These are phyloP conservation scores for Phytopythium delawarense DNA, from an alignment of 352 stramenopile species.

Conservation along the genomic window DNA sequence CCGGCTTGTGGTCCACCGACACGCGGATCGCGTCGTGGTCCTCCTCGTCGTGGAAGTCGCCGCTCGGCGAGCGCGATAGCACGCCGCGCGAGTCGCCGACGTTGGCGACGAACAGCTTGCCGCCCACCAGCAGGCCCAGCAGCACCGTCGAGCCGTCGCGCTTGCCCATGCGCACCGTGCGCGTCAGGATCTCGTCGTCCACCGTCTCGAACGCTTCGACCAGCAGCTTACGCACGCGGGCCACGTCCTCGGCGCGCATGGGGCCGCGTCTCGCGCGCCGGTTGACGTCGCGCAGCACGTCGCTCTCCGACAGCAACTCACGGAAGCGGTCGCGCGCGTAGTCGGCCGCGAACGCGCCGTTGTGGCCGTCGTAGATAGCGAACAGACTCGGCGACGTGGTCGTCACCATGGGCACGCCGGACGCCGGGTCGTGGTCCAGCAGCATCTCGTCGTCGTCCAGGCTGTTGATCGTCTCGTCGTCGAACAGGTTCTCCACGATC, in stretches of 20 bases:
- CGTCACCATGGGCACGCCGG: neutral
- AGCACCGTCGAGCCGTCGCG: conserved; percentile 73
- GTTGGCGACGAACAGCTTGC: conserved; percentile 79
- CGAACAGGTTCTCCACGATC: conserved; percentile 55
- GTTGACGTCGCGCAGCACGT: conserved; percentile 45
- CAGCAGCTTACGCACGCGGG: conserved; percentile 43
- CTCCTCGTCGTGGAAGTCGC: conserved; percentile 16
- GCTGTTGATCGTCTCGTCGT: conserved; percentile 14
- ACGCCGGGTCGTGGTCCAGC: conserved; percentile 1
- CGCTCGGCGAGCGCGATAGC: conserved; percentile 18
- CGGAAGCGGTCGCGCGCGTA: conserved; percentile 53
- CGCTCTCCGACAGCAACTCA: conserved; percentile 46
- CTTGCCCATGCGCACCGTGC: conserved; percentile 64
- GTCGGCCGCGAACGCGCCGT: conserved; percentile 65
- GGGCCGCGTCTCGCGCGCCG: conserved; percentile 23
- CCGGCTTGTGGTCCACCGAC: conserved; percentile 78
- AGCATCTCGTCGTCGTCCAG: conserved; percentile 27
- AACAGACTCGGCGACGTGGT: conserved; percentile 46
- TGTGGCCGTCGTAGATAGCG: conserved; percentile 75
- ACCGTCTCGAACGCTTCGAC: conserved; percentile 52
- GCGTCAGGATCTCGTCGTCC: conserved; percentile 68
- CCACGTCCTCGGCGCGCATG: conserved; percentile 43
- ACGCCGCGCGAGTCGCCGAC: conserved; percentile 73
- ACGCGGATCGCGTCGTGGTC: conserved; percentile 38
- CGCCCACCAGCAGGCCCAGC: conserved; percentile 57